Conservation (phyloP, 208 protist genomes). For the Phytomonas sp. region DNA sequence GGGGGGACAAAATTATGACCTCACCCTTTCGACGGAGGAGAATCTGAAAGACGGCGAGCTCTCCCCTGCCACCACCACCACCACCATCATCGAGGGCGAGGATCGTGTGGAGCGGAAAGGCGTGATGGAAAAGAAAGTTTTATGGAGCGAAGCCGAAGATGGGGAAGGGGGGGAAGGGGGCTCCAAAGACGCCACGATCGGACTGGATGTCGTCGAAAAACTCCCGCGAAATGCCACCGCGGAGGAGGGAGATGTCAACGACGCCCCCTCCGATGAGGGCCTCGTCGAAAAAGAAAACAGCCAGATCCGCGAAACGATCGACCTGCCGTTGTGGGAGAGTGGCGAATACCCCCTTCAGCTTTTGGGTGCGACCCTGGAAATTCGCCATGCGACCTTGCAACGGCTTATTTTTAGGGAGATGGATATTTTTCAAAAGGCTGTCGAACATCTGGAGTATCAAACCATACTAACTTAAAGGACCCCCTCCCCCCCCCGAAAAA, state of each 20-base stretch:
- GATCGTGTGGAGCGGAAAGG: background rate
- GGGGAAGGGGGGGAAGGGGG: background rate
- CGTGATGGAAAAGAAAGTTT: background rate
- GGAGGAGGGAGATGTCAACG: background rate
- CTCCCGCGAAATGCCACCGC: background rate
- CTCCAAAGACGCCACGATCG: too few species aligned
- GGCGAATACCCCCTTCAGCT: constrained; percentile 23
- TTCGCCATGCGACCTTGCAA: constrained; percentile 18
- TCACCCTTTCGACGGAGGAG: background rate
- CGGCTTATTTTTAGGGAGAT: constrained; percentile 19
- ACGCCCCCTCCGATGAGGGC: background rate
- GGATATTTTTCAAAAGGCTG: constrained; percentile 23
- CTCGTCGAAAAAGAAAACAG: background rate
- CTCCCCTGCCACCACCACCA: constrained; percentile 3
- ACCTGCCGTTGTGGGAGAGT: constrained; percentile 5
- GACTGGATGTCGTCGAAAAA: too few species aligned
- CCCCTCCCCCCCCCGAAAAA: too few species aligned
- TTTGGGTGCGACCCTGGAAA: constrained; percentile 18
- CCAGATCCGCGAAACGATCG: background rate
- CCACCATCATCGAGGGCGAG: background rate
- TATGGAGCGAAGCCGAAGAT: background rate
- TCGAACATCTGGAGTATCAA: constrained; percentile 16
- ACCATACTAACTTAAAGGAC: too few species aligned
- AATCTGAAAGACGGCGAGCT: background rate
- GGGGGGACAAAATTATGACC: background rate